Evolutionary conservation across 345 rosid genomes (phyloP).

Genomic region (Hibiscus syriacus): DNA sequence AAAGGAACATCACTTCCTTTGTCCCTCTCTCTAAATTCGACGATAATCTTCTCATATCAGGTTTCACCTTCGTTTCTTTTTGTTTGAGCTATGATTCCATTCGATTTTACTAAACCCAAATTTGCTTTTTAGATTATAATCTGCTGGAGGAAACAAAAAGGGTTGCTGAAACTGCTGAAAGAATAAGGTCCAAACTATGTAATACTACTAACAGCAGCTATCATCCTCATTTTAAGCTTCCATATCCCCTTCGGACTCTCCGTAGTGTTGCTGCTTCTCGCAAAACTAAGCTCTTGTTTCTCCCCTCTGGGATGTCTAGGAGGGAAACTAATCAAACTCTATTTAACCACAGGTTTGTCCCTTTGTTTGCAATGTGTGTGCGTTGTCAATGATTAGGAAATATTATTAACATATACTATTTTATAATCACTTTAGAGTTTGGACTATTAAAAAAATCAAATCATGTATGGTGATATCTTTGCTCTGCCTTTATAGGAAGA

Average conservation of each 20-base stretch:
- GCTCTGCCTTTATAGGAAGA: constrained; percentile 36
- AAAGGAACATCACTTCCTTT: too few species aligned
- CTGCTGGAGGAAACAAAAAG: too few species aligned
- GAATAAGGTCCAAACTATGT: constrained; percentile 43
- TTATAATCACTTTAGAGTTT: too few species aligned
- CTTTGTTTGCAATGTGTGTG: too few species aligned
- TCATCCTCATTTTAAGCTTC: constrained; percentile 27
- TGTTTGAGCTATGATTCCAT: too few species aligned
- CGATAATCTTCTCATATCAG: constrained; percentile 63
- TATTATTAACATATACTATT: too few species aligned
- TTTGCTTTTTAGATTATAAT: constrained; percentile 32
- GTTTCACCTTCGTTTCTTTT: constrained; percentile 17
- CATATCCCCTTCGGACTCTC: too few species aligned
- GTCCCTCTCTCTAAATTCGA: too few species aligned
- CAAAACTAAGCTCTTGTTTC: constrained; percentile 48
- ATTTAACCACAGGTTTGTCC: constrained; percentile 44
- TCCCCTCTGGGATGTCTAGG: constrained; percentile 64
- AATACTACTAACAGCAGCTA: constrained; percentile 14
- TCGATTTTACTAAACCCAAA: not conserved
- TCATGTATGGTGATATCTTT: too few species aligned
- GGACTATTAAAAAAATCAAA: too few species aligned
- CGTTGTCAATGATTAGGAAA: too few species aligned
- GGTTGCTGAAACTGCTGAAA: constrained; percentile 71
- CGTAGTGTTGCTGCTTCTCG: constrained; percentile 53
- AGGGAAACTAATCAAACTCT: constrained; percentile 54